Evolutionary conservation across 139 green algal species (phyloP).

Genomic region (Chlorella sp.): DNA sequence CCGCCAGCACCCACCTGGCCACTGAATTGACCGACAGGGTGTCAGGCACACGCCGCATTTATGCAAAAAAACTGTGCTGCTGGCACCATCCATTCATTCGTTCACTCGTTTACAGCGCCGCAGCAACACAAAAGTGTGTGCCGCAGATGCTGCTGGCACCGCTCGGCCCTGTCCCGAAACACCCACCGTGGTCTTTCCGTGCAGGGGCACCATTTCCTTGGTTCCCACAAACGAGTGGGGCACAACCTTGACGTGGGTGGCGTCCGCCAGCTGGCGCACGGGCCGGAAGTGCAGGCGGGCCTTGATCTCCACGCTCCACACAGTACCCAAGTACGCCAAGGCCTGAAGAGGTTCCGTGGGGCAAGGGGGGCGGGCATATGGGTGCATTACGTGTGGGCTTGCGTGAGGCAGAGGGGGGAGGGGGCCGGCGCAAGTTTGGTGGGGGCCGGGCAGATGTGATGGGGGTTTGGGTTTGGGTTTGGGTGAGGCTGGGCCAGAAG

Average conservation of each 20-base stretch:
- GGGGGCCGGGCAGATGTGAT: too few relatives aligned
- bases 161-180: background rate
- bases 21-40: background rate
- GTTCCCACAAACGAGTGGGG: constrained; percentile 69
- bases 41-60: too few relatives aligned
- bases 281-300: constrained; percentile 25
- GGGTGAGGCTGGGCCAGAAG: too few relatives aligned
- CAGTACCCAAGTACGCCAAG: constrained; percentile 35
- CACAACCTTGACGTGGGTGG: constrained; percentile 63
- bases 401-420: too few relatives aligned
- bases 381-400: too few relatives aligned
- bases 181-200: constrained; percentile 58
- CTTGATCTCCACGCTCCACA: constrained; percentile 49
- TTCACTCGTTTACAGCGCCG: too few relatives aligned
- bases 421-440: too few relatives aligned
- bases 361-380: background rate
- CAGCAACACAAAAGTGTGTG: background rate
- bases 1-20: background rate
- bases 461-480: too few relatives aligned
- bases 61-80: background rate
- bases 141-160: too few relatives aligned
- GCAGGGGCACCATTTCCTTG: constrained; percentile 71
- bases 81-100: background rate
- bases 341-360: background rate
- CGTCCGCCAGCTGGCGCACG: constrained; percentile 11